Base-by-base conservation (phyloP, 805 yeast species). In the Candida jianshihensis region DNA sequence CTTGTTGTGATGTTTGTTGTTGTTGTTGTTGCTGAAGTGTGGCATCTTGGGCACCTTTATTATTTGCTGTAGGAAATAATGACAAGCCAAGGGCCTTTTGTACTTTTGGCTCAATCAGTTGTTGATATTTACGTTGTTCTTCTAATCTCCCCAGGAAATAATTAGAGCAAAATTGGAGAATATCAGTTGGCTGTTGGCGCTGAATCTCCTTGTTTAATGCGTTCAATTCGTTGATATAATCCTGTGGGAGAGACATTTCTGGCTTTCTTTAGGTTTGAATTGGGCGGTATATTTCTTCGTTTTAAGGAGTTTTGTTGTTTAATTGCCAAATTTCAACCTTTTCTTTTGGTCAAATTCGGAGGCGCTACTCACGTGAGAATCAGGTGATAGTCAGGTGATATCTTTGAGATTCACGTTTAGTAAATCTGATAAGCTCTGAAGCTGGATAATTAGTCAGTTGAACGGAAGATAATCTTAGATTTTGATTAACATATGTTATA, bases 151-250 rank as follows among this genome's bases (percentile, higher is more conserved):
- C 56, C 51, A 71, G 73, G 63, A 84, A 84, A 58, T 79, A 81
- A 57, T 78, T 73, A 38, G 84, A 81, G 50, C 89, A 80, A 60
- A 82, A 84, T 52, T 83, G 88, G 39, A 84, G 56, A 11, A 83
- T 63, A 51, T 83, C 90, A 12, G 64, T 53, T 2, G 95, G 94
- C 47, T 78, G 73, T 34, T 68, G 64, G 30, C 56, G 55, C 32
- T 63, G 62, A 35, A 75, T 56, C 51, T 78, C 82, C 51, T 67
- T 71, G 56, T 78, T 80, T 54, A 81, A 75, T 43, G 68, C 75
- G 48, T 71, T 71, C 56, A 82, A 66, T 57, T 80, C 89, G 37
- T 71, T 72, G 34, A 59, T 46, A 41, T 63, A 63, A 12, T 62
- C 62, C 31, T 46, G 44, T 17, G 69, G 66, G 15, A 63, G 47